These are phyloP conservation scores for Claviceps cyperi DNA, from an alignment of 2,329 filamentous ascomycete genomes.

Conservation along the genomic window DNA sequence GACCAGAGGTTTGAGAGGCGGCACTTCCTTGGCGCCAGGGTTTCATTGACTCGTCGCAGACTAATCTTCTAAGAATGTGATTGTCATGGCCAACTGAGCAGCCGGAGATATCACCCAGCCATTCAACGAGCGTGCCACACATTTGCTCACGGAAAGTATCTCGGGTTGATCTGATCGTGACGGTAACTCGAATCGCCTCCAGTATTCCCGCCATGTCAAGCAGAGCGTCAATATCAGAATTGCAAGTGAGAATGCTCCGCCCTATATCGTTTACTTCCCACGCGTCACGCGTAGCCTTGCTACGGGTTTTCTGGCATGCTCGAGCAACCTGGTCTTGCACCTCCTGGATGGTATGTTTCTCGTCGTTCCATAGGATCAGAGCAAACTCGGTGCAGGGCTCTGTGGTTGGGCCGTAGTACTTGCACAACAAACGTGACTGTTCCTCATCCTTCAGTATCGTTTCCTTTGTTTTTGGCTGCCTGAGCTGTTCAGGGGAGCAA, in stretches of 20 bases:
- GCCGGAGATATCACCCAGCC: constrained; percentile 84
- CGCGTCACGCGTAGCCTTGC: constrained; percentile 59
- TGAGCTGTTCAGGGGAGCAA: constrained; percentile 89
- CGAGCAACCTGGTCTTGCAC: constrained; percentile 81
- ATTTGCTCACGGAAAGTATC: constrained; percentile 97
- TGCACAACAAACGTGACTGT: constrained; percentile 56
- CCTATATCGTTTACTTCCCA: constrained; percentile 83
- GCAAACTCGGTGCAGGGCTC: constrained; percentile 50
- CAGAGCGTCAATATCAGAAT: constrained; percentile 55
- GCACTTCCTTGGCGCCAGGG: constrained; percentile 78
- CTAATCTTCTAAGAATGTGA: constrained; percentile 60
- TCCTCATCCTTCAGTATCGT: constrained; percentile 72
- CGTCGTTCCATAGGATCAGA: constrained; percentile 90
- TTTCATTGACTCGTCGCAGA: constrained; percentile 85
- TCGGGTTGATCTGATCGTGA: constrained; percentile 82
- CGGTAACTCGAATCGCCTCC: constrained; percentile 90
- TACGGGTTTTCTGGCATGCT: constrained; percentile 61
- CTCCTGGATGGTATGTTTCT: constrained; percentile 91
- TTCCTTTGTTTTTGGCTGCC: constrained; percentile 68
- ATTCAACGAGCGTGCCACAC: constrained; percentile 95
- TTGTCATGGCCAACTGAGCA: constrained; percentile 73
- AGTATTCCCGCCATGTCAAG: constrained; percentile 71
- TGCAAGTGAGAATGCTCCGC: constrained; percentile 69
- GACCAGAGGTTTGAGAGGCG: constrained; percentile 51
- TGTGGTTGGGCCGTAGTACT: constrained; percentile 50